Base-by-base conservation (phyloP, 2,329 filamentous ascomycete species). In the Aspergillus tubingensis region DNA sequence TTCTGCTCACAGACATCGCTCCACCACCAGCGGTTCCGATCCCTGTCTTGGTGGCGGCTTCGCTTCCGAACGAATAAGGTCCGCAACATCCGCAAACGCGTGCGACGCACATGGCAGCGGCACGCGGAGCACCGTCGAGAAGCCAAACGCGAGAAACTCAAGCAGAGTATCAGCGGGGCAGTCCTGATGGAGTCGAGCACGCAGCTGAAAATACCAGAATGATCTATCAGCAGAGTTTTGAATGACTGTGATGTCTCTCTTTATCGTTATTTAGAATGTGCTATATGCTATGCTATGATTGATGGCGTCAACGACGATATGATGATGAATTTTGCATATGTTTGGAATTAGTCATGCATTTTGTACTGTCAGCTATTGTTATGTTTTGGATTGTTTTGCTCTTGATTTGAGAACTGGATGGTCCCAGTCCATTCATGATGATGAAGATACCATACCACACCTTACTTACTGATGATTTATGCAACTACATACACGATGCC, bases 11-110 rank as follows among this genome's bases (percentile, higher is more conserved):
- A 67, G 59, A 73, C 73, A 8, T 73, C 74, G 7, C 64, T 72
- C 13, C 69, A 76, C 55, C 67, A 69, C 44, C 67, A 65, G 47
- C 69, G 67, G 10, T 70, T 71, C 52, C 69, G 62, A 44, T 65
- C 57, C 52, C 70, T 81, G 21, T 77, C 80, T 4, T 78, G 77
- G 23, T 69, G 80, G 61, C 77, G 80, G 17, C 71, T 81, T 38
- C 78, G 81, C 25, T 74, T 85, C 23, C 81, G 83, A 60, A 81
- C 85, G 57, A 78, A 83, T 44, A 80, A 81, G 8, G 67, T 85
- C 5, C 77, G 77, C 27, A 80, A 80, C 15, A 72, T 87, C 48
- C 80, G 80, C 49, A 78, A 80, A 44, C 79, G 77, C 54, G 62
- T 86, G 7, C 71, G 75, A 39, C 79, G 81, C 47, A 68, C 74